Conservation (phyloP, 352 stramenopile genomes). For the Phytophthora aleatoria region DNA sequence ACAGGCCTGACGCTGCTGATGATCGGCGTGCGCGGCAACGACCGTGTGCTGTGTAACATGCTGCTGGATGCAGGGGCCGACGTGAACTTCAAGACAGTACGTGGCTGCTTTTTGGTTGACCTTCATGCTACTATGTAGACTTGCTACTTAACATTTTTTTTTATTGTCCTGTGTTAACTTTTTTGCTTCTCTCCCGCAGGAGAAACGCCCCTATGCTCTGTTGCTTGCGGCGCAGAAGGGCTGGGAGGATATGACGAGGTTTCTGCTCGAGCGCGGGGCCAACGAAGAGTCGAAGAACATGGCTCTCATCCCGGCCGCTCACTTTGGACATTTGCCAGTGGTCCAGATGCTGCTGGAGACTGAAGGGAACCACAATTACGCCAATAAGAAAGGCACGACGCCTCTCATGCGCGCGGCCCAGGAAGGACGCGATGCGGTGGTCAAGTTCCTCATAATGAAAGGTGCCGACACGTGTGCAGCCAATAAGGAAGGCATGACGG, state of each 20-base stretch:
- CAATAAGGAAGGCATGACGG: conserved; percentile 91
- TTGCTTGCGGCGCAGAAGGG: conserved; percentile 86
- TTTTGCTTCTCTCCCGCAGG: conserved; percentile 43
- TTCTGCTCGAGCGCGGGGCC: conserved; percentile 65
- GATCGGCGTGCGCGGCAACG: conserved; percentile 73
- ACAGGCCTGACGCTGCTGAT: conserved; percentile 86
- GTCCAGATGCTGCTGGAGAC: conserved; percentile 75
- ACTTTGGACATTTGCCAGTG: conserved; percentile 82
- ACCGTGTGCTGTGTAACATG: conserved; percentile 59
- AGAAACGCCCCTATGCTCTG: conserved; percentile 81
- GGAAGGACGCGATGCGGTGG: conserved; percentile 80
- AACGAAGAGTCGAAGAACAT: conserved; percentile 88
- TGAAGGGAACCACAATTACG: conserved; percentile 79
- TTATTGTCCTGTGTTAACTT: conserved; percentile 5
- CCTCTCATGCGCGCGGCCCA: conserved; percentile 87
- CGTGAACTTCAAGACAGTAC: conserved; percentile 82
- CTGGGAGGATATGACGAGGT: conserved; percentile 69
- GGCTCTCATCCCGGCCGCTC: conserved; percentile 81
- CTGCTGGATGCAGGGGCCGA: conserved; percentile 75
- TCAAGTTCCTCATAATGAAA: conserved; percentile 77
- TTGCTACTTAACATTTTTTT: conserved; percentile 6
- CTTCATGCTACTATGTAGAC: background rate
- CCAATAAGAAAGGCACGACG: conserved; percentile 89
- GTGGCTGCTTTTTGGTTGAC: conserved; percentile 20
- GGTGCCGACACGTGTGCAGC: conserved; percentile 70